Evolutionary conservation across 345 rosid species (phyloP), one percentile per base, ranked within the genome.

Genomic region (Erucastrum elatum): DNA sequence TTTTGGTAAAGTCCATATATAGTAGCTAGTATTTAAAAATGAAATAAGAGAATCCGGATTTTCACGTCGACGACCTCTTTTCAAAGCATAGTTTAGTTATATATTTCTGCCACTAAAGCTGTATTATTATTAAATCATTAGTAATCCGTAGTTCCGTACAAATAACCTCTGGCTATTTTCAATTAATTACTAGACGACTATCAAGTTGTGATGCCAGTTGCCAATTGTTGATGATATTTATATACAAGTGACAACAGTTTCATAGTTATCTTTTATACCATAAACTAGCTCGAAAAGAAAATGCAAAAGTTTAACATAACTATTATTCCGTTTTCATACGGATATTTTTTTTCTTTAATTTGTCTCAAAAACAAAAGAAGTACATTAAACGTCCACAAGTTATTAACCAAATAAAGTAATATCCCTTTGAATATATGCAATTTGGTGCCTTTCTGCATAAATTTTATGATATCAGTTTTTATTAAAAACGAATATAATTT

Each of bases 181-280:
- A 17, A 49, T 53, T 60, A 60, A 8, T 26, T 11, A 59, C 34
- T 1, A 63, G 53, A 68, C 51, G 34, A 61, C 44, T 63, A 56
- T 71, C 81, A 72, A 78, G 55, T 66, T 66, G 77, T 51, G 63
- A 72, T 66, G 67, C 62, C 73, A 72, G 72, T 64, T 77, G 71
- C 49, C 66, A 56, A 16, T 63, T 63, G 41, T 27, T 53, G 21
- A 31, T 41, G 12, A 26, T 71, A 64, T 44, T 66, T 58, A 55
- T 30, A 30, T 10, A 72, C 64, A 58, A 78, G 77, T 66, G 73
- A 77, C 31, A 27, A 59, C 37, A n/a, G 62, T 35, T 71, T 34
- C 69, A 16, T 0, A 70, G 37, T 62, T 56, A 41, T 60, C 13
- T n/a, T 31, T 5, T 53, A 62, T 21, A 21, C 21, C 21, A 21